Conservation (phyloP, 441 rosid genomes). For the Populus hybrid region DNA sequence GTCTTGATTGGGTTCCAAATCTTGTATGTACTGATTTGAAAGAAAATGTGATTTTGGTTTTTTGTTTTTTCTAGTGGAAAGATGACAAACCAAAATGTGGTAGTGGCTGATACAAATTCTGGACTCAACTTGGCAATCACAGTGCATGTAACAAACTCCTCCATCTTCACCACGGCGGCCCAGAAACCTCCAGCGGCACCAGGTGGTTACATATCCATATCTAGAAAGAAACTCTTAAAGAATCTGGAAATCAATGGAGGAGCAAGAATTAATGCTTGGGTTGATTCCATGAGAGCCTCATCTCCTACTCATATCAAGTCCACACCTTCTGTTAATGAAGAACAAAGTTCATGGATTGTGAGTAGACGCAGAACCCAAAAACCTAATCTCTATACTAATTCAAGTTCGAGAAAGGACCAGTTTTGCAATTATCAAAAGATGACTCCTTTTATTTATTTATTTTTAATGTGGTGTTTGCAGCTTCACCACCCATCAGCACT, state of each 20-base stretch:
- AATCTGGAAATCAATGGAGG: conserved; percentile 67
- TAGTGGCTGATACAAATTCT: conserved; percentile 44
- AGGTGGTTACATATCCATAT: conserved; percentile 47
- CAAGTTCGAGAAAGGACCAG: background rate
- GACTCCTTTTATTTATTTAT: background rate
- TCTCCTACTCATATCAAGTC: conserved; percentile 82
- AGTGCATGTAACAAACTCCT: conserved; percentile 34
- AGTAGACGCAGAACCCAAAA: conserved; percentile 15
- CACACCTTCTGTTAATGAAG: conserved; percentile 38
- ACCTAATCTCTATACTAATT: background rate
- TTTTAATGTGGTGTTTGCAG: conserved; percentile 29
- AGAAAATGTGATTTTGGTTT: background rate
- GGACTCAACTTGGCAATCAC: conserved; percentile 39
- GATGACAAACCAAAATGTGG: conserved; percentile 75
- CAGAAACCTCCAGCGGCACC: conserved; percentile 82
- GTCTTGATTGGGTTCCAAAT: background rate
- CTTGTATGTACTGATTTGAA: too few species aligned
- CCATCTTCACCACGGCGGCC: conserved; percentile 38
- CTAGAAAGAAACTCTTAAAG: conserved; percentile 50
- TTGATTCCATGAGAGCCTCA: conserved; percentile 84
- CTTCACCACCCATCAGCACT: conserved; percentile 78
- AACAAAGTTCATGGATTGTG: conserved; percentile 61
- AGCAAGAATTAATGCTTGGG: conserved; percentile 68
- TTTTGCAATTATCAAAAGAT: background rate
- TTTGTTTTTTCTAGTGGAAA: conserved; percentile 8